Conservation (phyloP, 257 asterid species). For the Ehretia macrophylla region DNA sequence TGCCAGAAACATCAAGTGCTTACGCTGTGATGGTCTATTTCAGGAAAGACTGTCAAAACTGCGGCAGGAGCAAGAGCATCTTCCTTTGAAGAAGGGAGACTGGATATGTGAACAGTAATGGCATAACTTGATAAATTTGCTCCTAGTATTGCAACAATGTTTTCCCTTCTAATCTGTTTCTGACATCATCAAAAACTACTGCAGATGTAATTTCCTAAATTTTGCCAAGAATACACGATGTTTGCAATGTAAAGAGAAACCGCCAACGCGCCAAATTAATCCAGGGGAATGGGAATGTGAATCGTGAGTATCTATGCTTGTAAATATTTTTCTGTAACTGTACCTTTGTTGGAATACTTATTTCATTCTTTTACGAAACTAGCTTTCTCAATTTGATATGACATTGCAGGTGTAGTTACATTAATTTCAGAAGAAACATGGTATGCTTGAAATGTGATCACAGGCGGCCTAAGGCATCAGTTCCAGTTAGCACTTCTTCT, state of each 20-base stretch:
- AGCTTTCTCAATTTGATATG: too few species aligned
- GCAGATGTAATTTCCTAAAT: conserved; percentile 87
- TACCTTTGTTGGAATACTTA: not conserved
- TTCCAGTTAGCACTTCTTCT: conserved; percentile 19
- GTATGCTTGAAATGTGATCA: conserved; percentile 91
- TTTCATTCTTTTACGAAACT: not conserved
- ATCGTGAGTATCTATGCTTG: conserved; percentile 52
- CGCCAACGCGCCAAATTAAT: conserved; percentile 66
- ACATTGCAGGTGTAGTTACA: conserved; percentile 69
- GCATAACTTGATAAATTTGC: conserved; percentile 5
- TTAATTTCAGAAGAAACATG: conserved; percentile 82
- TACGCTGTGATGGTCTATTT: conserved; percentile 50
- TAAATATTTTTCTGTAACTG: not conserved
- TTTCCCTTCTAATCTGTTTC: conserved; percentile 2
- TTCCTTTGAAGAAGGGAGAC: conserved; percentile 92
- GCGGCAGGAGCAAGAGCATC: conserved; percentile 60
- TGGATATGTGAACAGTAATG: conserved; percentile 77
- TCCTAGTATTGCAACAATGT: not conserved
- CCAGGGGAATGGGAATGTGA: conserved; percentile 99
- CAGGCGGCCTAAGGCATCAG: conserved; percentile 55
- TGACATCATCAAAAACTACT: conserved; percentile 15
- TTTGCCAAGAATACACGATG: conserved; percentile 86
- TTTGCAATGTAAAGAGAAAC: conserved; percentile 73
- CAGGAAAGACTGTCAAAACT: conserved; percentile 48
- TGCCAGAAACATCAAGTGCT: conserved; percentile 72